Conservation (phyloP, 352 stramenopile species). For the Nothophytophthora sp. region DNA sequence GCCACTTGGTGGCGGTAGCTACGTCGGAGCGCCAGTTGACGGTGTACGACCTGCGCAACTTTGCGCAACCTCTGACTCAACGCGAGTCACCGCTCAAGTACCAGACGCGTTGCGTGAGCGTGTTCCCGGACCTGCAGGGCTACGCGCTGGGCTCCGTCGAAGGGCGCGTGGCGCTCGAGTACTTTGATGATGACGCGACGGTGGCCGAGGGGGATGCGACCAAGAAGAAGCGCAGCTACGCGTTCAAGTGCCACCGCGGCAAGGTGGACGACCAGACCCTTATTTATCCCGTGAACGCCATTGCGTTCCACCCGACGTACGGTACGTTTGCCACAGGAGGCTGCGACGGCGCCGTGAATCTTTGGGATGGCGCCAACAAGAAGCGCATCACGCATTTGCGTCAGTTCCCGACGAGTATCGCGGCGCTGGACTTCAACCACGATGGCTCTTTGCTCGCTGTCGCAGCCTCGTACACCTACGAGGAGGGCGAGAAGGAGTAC, state of each 20-base stretch:
- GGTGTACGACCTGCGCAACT: slow-evolving; percentile 87
- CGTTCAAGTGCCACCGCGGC: slow-evolving; percentile 98
- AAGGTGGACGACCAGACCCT: slow-evolving; percentile 80
- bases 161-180: slow-evolving; percentile 97
- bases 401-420: slow-evolving; percentile 87
- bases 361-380: slow-evolving; percentile 96
- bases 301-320: slow-evolving; percentile 95
- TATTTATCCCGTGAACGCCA: slow-evolving; percentile 96
- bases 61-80: slow-evolving; percentile 54
- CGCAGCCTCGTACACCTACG: slow-evolving; percentile 97
- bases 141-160: slow-evolving; percentile 96
- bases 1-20: slow-evolving; percentile 59
- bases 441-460: slow-evolving; percentile 94
- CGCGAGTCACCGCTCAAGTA: slow-evolving; percentile 89
- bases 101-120: slow-evolving; percentile 89
- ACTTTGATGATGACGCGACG: slow-evolving; percentile 70
- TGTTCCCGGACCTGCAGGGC: slow-evolving; percentile 72
- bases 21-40: slow-evolving; percentile 57
- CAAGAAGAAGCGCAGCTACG: slow-evolving; percentile 88
- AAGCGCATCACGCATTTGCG: slow-evolving; percentile 92
- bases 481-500: slow-evolving; percentile 96
- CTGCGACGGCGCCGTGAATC: slow-evolving; percentile 92
- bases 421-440: slow-evolving; percentile 93
- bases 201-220: slow-evolving; percentile 4
- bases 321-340: slow-evolving; percentile 96